Percentiles rank a stretch among this genome's conserved stretches.
Evolutionary conservation across 768 basidiomycete genomes (phyloP).

Genomic region (Pholiota conissans): DNA sequence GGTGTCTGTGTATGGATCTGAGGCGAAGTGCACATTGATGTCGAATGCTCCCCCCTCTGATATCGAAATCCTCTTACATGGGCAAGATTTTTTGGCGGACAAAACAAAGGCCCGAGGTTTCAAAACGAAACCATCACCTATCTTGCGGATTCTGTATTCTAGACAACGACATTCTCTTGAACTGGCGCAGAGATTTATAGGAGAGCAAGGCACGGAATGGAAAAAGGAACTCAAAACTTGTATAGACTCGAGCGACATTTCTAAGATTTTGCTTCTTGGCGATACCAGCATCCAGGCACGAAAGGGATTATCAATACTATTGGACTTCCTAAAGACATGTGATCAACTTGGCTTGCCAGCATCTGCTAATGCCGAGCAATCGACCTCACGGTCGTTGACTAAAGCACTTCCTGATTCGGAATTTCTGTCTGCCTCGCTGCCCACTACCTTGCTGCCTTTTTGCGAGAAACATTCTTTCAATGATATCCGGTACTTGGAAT

Average conservation of each 20-base stretch:
- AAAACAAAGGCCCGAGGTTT: slow-evolving; percentile 3
- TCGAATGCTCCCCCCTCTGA: slow-evolving; percentile 49
- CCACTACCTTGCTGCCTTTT: not conserved
- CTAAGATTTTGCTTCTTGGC: not conserved
- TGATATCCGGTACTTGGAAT: not conserved
- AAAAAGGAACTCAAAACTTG: slow-evolving; percentile 31
- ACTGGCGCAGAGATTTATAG: slow-evolving; percentile 31
- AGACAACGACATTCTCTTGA: slow-evolving; percentile 33
- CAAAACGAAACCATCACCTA: slow-evolving; percentile 10
- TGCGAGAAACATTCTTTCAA: not conserved
- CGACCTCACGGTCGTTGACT: not conserved
- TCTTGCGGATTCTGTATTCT: slow-evolving; percentile 39
- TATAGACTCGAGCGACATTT: slow-evolving; percentile 13
- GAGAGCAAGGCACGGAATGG: slow-evolving; percentile 37
- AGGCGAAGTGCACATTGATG: slow-evolving; percentile 50
- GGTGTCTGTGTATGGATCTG: slow-evolving; percentile 41
- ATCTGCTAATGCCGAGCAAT: not conserved
- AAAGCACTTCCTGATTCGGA: not conserved
- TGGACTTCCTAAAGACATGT: slow-evolving; percentile 6
- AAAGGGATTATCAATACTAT: not conserved
- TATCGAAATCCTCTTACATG: slow-evolving; percentile 40
- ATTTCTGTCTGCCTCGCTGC: not conserved
- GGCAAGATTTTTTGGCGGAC: slow-evolving; percentile 2
- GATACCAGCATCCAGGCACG: not conserved
- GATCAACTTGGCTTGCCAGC: not conserved